Conservation (phyloP, 2,329 filamentous ascomycete species). For the Trichoderma harzianum region DNA sequence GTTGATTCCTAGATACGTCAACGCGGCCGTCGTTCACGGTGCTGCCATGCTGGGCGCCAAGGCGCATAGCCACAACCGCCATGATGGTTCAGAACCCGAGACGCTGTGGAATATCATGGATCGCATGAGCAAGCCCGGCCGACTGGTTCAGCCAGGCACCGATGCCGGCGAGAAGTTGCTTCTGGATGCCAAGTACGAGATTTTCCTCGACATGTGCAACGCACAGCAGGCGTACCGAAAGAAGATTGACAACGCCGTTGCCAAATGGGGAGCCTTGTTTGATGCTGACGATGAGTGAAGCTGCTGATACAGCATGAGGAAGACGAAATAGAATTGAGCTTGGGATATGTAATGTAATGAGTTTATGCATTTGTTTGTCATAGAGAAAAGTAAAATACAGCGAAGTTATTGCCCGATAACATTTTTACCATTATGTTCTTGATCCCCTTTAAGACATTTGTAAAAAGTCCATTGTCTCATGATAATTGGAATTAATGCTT, state of each 20-base stretch:
- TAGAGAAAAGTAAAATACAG: slow-evolving; percentile 1
- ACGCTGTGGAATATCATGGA: slow-evolving; percentile 97
- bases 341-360: slow-evolving; percentile 4
- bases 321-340: background rate
- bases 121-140: slow-evolving; percentile 90
- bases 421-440: background rate
- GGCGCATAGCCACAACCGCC: slow-evolving; percentile 77
- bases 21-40: slow-evolving; percentile 95
- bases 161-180: slow-evolving; percentile 73
- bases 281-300: slow-evolving; percentile 24
- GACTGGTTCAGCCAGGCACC: slow-evolving; percentile 70
- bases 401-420: background rate
- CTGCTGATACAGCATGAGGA: background rate
- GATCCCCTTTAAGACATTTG: background rate
- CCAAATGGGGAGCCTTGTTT: slow-evolving; percentile 35
- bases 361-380: background rate
- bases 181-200: slow-evolving; percentile 83
- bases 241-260: slow-evolving; percentile 65
- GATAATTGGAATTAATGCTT: background rate
- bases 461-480: background rate
- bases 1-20: slow-evolving; percentile 87
- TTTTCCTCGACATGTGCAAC: slow-evolving; percentile 91
- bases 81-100: slow-evolving; percentile 68
- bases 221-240: slow-evolving; percentile 79
- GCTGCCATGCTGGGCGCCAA: slow-evolving; percentile 97